phyloP scores from a whole-genome alignment of 192 early-diverging fungal species.

The Geranomyces michiganensis region DNA sequence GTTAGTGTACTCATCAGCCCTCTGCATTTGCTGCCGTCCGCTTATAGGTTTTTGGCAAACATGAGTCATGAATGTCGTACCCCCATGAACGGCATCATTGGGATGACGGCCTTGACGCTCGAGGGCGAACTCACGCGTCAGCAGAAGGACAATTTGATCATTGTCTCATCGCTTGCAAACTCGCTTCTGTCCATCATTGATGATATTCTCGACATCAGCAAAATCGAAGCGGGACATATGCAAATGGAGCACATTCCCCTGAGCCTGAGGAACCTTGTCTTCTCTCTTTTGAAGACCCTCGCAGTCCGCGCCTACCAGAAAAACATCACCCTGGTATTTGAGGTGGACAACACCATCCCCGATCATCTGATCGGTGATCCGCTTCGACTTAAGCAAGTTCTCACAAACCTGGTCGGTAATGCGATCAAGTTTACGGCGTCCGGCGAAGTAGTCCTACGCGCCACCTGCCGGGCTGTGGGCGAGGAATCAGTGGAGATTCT shows the following conservation, averaged over 20 bases:
- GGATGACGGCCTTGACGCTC: slow-evolving; percentile 57
- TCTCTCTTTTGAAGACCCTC: slow-evolving; percentile 61
- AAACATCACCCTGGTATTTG: slow-evolving; percentile 53
- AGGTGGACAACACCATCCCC: slow-evolving; percentile 58
- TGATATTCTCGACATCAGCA: slow-evolving; percentile 57
- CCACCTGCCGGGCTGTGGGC: slow-evolving; percentile 39
- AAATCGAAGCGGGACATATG: slow-evolving; percentile 63
- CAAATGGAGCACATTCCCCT: slow-evolving; percentile 53
- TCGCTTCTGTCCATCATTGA: slow-evolving; percentile 41
- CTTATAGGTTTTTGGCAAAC: slow-evolving; percentile 49
- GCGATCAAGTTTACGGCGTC: slow-evolving; percentile 67
- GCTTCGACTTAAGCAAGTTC: slow-evolving; percentile 60
- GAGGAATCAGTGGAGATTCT: slow-evolving; percentile 34
- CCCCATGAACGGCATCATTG: slow-evolving; percentile 40
- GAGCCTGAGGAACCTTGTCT: slow-evolving; percentile 59
- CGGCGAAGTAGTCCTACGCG: slow-evolving; percentile 59
- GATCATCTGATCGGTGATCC: slow-evolving; percentile 57
- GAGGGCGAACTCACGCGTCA: slow-evolving; percentile 78
- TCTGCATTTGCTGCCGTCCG: too few relatives aligned
- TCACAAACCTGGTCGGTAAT: slow-evolving; percentile 64
- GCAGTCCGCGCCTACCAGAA: slow-evolving; percentile 57
- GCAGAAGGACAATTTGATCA: slow-evolving; percentile 81
- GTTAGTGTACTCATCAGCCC: neutral
- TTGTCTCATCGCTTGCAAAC: slow-evolving; percentile 61
- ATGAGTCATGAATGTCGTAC: slow-evolving; percentile 63